Conservation (phyloP, 768 basidiomycete species). For the Floccularia luteovirens region DNA sequence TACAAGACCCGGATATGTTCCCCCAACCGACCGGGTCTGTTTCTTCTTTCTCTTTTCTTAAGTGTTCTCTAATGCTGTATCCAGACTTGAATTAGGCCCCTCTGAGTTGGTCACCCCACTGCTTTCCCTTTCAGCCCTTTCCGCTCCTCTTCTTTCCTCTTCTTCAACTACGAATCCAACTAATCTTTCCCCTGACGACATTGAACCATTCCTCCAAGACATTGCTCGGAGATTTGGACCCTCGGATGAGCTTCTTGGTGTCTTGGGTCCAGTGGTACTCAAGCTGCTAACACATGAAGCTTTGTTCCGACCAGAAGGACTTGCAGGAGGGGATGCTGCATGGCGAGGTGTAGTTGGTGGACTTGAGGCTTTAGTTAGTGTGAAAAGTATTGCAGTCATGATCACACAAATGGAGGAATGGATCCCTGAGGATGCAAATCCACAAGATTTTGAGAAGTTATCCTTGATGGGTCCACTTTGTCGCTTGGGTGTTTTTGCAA, state of each 20-base stretch:
- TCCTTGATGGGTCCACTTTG: slow-evolving; percentile 82
- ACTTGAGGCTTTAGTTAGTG: slow-evolving; percentile 68
- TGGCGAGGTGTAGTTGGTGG: slow-evolving; percentile 89
- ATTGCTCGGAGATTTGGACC: slow-evolving; percentile 60
- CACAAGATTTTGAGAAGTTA: slow-evolving; percentile 51
- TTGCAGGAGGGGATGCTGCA: slow-evolving; percentile 63
- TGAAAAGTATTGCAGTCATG: slow-evolving; percentile 81
- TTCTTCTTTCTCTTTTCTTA: not conserved
- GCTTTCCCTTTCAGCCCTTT: slow-evolving; percentile 62
- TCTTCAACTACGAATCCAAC: slow-evolving; percentile 32
- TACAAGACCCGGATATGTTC: slow-evolving; percentile 95
- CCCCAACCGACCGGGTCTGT: slow-evolving; percentile 76
- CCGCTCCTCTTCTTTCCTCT: slow-evolving; percentile 52
- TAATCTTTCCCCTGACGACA: slow-evolving; percentile 56
- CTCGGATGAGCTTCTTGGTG: slow-evolving; percentile 52
- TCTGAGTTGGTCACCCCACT: slow-evolving; percentile 80
- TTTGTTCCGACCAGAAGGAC: slow-evolving; percentile 57
- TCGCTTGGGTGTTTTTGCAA: slow-evolving; percentile 78
- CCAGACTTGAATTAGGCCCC: slow-evolving; percentile 65
- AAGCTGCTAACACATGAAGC: slow-evolving; percentile 57
- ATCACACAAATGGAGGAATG: slow-evolving; percentile 70
- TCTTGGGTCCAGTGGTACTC: slow-evolving; percentile 71
- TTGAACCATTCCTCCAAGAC: slow-evolving; percentile 79
- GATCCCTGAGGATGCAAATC: slow-evolving; percentile 55
- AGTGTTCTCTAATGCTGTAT: not conserved